Evolutionary conservation across 2,329 filamentous ascomycete species (phyloP).

Genomic region (Sarocladium kiliense): DNA sequence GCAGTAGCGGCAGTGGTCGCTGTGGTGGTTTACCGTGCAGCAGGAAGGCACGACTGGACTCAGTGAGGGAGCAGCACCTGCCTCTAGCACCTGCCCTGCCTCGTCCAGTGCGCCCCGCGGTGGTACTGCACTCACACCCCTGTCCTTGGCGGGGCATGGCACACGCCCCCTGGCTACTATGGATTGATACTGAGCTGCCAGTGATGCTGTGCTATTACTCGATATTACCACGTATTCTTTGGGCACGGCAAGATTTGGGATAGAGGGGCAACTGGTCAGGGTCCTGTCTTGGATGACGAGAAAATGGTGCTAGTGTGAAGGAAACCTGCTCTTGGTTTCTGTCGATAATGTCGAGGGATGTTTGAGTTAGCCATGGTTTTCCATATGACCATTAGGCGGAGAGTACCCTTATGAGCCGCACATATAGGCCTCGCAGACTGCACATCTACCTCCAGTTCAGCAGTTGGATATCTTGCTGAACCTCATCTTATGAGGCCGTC

Average conservation of each 20-base stretch:
- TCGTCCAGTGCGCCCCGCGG: background rate
- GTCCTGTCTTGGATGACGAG: constrained; percentile 1
- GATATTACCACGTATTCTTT: background rate
- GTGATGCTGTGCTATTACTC: background rate
- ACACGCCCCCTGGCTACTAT: background rate
- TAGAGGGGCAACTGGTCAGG: background rate
- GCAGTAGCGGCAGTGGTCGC: background rate
- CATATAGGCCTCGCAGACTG: background rate
- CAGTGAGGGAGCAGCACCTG: background rate
- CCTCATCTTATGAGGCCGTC: too few relatives aligned
- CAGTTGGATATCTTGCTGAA: too few relatives aligned
- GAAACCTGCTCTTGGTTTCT: background rate
- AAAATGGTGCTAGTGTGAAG: background rate
- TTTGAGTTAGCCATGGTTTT: background rate
- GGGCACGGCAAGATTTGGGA: background rate
- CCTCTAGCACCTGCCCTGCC: constrained; percentile 1
- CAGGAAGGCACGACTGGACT: background rate
- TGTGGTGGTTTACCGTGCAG: constrained; percentile 1
- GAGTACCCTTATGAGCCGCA: background rate
- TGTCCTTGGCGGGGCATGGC: background rate
- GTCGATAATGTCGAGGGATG: background rate
- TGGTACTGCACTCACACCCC: background rate
- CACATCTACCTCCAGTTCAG: too few relatives aligned
- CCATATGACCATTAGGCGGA: background rate
- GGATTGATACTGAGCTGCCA: background rate